Percentiles rank a stretch among this genome's conserved stretches.
These are phyloP conservation scores for Pulveroboletus sp. DNA, from an alignment of 768 basidiomycete species.

Conservation along the genomic window DNA sequence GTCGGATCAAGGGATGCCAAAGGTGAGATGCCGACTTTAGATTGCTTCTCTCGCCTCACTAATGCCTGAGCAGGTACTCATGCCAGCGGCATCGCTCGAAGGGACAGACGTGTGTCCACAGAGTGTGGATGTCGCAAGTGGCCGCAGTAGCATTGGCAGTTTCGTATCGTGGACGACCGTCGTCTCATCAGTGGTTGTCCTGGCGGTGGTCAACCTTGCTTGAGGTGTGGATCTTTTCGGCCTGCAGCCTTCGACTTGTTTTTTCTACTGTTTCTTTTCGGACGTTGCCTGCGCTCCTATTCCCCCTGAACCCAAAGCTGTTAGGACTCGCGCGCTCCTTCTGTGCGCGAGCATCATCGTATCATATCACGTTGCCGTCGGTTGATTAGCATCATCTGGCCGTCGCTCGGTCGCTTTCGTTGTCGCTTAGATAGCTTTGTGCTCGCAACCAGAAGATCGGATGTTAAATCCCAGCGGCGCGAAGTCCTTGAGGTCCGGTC, in stretches of 20 bases:
- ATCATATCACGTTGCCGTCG: constrained; percentile 5
- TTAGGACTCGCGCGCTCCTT: not conserved
- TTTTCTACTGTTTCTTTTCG: not conserved
- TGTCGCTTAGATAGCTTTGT: constrained; percentile 15
- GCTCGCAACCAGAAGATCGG: not conserved
- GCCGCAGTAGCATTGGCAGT: not conserved
- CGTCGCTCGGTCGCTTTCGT: not conserved
- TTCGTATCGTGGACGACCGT: constrained; percentile 7
- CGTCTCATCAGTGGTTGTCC: not conserved
- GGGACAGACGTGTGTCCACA: constrained; percentile 19
- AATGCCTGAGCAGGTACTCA: constrained; percentile 28
- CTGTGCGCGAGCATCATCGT: not conserved
- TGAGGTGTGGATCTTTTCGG: constrained; percentile 1
- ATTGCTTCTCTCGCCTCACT: not conserved
- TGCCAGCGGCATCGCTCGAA: constrained; percentile 29
- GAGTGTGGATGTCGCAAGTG: constrained; percentile 3
- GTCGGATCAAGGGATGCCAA: constrained; percentile 44
- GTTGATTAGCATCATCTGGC: not conserved
- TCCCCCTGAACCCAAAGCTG: not conserved
- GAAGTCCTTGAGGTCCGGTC: too few species aligned
- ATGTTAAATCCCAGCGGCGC: constrained; percentile 1
- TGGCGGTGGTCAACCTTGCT: constrained; percentile 2
- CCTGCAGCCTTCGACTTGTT: not conserved
- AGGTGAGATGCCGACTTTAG: constrained; percentile 23
- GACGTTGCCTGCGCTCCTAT: not conserved